Percentiles rank a stretch among this genome's conserved stretches.
Conservation (phyloP, 495 filamentous ascomycete species). For the Daldinia childiae region DNA sequence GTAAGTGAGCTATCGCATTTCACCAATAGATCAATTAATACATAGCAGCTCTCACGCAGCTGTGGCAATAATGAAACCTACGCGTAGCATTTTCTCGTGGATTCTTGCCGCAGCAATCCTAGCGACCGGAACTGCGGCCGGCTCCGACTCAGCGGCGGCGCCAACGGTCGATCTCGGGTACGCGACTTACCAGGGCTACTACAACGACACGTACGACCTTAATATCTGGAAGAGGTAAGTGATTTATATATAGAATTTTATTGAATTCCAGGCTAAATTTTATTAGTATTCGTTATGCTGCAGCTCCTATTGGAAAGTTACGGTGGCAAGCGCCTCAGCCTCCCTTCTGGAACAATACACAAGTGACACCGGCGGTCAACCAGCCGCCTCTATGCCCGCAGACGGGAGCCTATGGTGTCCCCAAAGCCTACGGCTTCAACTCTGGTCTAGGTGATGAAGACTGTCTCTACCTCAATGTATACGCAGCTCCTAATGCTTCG, state of each 20-base stretch:
- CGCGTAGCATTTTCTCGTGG: conserved; percentile 21
- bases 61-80: conserved; percentile 22
- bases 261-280: conserved; percentile 14
- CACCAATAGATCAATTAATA: background rate
- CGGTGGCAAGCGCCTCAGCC: conserved; percentile 49
- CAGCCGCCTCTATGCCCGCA: conserved; percentile 49
- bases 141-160: conserved; percentile 2
- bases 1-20: background rate
- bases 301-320: conserved; percentile 45
- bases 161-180: conserved; percentile 53
- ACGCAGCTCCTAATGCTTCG: conserved; percentile 51
- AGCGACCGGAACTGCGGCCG: background rate
- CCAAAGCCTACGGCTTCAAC: conserved; percentile 33
- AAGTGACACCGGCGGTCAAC: conserved; percentile 38
- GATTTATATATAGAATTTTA: background rate
- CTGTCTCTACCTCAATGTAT: conserved; percentile 62
- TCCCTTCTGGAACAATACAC: conserved; percentile 25
- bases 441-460: conserved; percentile 56
- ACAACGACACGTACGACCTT: conserved; percentile 45
- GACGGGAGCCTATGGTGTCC: conserved; percentile 40
- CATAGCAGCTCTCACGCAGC: background rate
- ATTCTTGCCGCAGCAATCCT: conserved; percentile 9
- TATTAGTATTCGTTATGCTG: conserved; percentile 48
- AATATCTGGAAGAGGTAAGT: conserved; percentile 55
- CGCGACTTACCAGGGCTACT: conserved; percentile 52